phyloP scores from a whole-genome alignment of 257 asterid genomes.

The Henckelia pumila region DNA sequence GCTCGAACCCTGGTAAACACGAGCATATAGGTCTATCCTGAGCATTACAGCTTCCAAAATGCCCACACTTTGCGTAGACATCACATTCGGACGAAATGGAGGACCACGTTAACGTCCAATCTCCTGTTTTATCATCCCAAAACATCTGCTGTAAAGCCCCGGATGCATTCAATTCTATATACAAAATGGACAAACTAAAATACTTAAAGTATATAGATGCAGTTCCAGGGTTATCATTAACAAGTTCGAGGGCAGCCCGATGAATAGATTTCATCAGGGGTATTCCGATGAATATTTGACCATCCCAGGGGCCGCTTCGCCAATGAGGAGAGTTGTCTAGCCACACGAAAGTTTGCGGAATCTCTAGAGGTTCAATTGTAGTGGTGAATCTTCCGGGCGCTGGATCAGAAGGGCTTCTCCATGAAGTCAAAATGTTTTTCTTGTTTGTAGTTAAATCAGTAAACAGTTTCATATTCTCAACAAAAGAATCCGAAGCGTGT shows the following conservation, averaged over 20 bases:
- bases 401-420: conserved; percentile 56
- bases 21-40: conserved; percentile 31
- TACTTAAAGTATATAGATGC: conserved; percentile 23
- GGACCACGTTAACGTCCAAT: conserved; percentile 34
- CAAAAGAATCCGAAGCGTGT: conserved; percentile 15
- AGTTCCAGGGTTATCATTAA: conserved; percentile 13
- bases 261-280: conserved; percentile 23
- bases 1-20: conserved; percentile 51
- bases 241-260: conserved; percentile 31
- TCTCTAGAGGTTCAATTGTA: background rate
- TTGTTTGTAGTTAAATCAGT: conserved; percentile 17
- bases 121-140: conserved; percentile 32
- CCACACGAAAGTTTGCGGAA: conserved; percentile 15
- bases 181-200: conserved; percentile 21
- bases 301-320: conserved; percentile 39
- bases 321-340: conserved; percentile 25
- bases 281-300: conserved; percentile 35
- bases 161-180: conserved; percentile 17
- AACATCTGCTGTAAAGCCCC: conserved; percentile 28
- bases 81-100: conserved; percentile 36
- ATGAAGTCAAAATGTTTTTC: conserved; percentile 29
- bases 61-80: conserved; percentile 53
- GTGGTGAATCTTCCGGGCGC: conserved; percentile 42
- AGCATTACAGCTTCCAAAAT: conserved; percentile 41
- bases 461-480: conserved; percentile 15